Evolutionary conservation across 2,329 filamentous ascomycete genomes (phyloP).

Genomic region (Diaporthe sp.): DNA sequence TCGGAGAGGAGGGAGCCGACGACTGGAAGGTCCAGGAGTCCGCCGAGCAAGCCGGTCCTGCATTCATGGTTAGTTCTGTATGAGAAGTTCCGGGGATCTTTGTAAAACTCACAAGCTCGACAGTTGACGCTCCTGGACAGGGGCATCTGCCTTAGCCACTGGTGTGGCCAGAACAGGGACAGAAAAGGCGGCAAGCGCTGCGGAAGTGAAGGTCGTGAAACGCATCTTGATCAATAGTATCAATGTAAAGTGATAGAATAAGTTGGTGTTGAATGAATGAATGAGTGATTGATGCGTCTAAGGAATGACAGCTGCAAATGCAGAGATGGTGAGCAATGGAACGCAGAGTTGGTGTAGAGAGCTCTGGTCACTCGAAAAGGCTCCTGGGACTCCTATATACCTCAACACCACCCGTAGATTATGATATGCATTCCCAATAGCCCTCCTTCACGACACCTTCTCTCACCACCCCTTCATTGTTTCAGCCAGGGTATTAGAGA

Average conservation of each 20-base stretch:
- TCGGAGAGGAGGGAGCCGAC: constrained; percentile 16
- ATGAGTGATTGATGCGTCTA: neutral
- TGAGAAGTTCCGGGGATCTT: neutral
- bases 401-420: constrained; percentile 18
- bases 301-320: constrained; percentile 19
- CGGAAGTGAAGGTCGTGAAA: constrained; percentile 18
- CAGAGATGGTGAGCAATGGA: constrained; percentile 16
- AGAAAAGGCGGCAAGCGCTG: constrained; percentile 19
- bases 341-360: constrained; percentile 12
- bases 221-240: constrained; percentile 12
- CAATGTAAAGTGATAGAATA: constrained; percentile 12
- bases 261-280: constrained; percentile 14
- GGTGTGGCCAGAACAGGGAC: constrained; percentile 23
- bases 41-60: constrained; percentile 17
- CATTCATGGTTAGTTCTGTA: constrained; percentile 2
- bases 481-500: constrained; percentile 17
- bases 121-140: constrained; percentile 10
- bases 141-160: constrained; percentile 18
- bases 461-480: constrained; percentile 25
- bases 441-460: neutral
- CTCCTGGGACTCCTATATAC: constrained; percentile 2
- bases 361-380: constrained; percentile 2
- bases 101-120: constrained; percentile 3
- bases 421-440: constrained; percentile 11
- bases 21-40: constrained; percentile 24